Conservation (phyloP, 2,329 filamentous ascomycete genomes). For the Penicillium nordicum region DNA sequence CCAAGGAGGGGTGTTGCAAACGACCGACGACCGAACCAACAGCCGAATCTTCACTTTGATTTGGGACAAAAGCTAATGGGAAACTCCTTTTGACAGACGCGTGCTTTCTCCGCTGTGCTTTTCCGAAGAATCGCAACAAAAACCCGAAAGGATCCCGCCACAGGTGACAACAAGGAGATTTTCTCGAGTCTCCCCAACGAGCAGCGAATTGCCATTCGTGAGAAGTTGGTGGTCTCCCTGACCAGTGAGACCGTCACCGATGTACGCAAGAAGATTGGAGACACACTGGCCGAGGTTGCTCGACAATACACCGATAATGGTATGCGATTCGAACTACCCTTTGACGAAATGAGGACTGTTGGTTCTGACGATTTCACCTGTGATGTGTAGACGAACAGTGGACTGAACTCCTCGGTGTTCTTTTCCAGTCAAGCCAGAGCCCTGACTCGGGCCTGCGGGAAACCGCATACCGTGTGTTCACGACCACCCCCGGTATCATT, state of each 20-base stretch:
- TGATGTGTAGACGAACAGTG: slow-evolving; percentile 67
- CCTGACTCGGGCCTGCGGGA: slow-evolving; percentile 79
- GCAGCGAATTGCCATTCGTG: slow-evolving; percentile 73
- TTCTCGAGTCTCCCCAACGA: slow-evolving; percentile 75
- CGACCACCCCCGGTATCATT: slow-evolving; percentile 91
- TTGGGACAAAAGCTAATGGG: slow-evolving; percentile 3
- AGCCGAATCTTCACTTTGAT: neutral
- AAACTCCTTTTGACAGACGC: slow-evolving; percentile 56
- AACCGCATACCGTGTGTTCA: slow-evolving; percentile 90
- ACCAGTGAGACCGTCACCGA: slow-evolving; percentile 67
- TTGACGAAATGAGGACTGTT: neutral
- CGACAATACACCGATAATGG: slow-evolving; percentile 91
- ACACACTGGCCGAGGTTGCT: slow-evolving; percentile 94
- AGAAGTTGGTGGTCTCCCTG: slow-evolving; percentile 77
- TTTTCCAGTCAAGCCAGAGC: slow-evolving; percentile 90
- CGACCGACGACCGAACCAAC: neutral
- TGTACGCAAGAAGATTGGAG: slow-evolving; percentile 91
- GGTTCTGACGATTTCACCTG: slow-evolving; percentile 8
- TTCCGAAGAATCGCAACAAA: slow-evolving; percentile 93
- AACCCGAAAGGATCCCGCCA: slow-evolving; percentile 68
- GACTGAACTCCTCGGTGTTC: slow-evolving; percentile 79
- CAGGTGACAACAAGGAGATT: slow-evolving; percentile 72
- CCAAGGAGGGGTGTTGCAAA: neutral
- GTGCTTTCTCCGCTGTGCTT: slow-evolving; percentile 88
- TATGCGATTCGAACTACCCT: slow-evolving; percentile 46